Evolutionary conservation across 2,329 filamentous ascomycete species (phyloP), one percentile per base, ranked within the genome.

Genomic region (Uncinocarpus reesii): DNA sequence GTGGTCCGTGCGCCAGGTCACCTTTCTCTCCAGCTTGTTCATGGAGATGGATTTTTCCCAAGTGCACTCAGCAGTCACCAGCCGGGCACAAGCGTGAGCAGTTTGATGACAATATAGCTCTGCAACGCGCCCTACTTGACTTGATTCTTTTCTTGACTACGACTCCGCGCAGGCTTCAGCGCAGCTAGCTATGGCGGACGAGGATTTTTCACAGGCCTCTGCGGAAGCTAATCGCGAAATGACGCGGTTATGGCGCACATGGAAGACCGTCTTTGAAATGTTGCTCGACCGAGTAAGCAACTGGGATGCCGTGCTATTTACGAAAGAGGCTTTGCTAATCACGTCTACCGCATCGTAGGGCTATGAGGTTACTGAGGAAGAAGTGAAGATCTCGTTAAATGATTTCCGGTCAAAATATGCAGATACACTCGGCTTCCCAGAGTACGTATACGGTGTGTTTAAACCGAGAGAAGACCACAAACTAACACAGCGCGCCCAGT

Each of bases 231-330:
- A 65, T 51, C 62, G 61, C 55, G 65, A 69, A 56, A 65, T 67
- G 60, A 75, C 79, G 55, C 81, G 85, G 63, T 79, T 95, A 58
- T 98, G 92, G 90, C 85, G 90, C 67, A 87, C 89, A 59, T 93
- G 86, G 80, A 81, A 81, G 68, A 98, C 92, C 7, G 81, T 88
- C 42, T 87, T 94, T 68, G 86, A 98, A 75, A 94, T 98, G 90
- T 83, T 92, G 58, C 75, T 78, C 53, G 92, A 96, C 67, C 74
- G 90, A 66, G 89, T 95, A n/a, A n/a, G n/a, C n/a, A n/a, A n/a
- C n/a, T n/a, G n/a, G n/a, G n/a, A 78, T 60, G 84, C 38, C 40
- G 31, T 58, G 52, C 38, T 31, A 28, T 15, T 4, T n/a, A 7
- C 23, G 13, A 26, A 16, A 37, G n/a, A 11, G 23, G 23, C 24